These are phyloP conservation scores for Fusarium tricinctum DNA, from an alignment of 2,329 filamentous ascomycete genomes.

Conservation along the genomic window DNA sequence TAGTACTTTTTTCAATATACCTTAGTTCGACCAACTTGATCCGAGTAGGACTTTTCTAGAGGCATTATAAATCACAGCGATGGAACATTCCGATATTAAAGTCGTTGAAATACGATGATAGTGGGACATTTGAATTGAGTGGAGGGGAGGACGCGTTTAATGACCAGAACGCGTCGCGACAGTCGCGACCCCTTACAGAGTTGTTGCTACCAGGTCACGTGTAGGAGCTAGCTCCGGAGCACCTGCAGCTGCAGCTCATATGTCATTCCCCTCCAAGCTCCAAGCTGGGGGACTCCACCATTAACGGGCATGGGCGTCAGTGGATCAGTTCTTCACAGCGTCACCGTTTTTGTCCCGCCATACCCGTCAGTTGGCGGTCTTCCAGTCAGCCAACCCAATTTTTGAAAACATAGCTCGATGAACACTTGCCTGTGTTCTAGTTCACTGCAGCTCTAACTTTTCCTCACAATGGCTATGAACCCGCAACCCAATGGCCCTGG, in stretches of 20 bases:
- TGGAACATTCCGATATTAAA: constrained; percentile 35
- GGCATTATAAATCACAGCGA: constrained; percentile 51
- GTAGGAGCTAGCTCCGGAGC: constrained; percentile 40
- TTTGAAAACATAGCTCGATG: not conserved
- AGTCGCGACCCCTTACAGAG: constrained; percentile 26
- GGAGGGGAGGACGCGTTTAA: constrained; percentile 48
- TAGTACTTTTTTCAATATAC: constrained; percentile 44
- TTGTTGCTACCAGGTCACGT: constrained; percentile 46
- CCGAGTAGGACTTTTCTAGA: constrained; percentile 60
- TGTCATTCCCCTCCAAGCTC: constrained; percentile 36
- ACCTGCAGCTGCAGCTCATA: constrained; percentile 23
- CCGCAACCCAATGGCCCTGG: constrained; percentile 34
- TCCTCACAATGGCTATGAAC: constrained; percentile 35
- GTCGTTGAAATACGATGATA: constrained; percentile 35
- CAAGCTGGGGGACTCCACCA: constrained; percentile 17
- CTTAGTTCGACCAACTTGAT: constrained; percentile 52
- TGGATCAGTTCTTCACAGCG: constrained; percentile 38
- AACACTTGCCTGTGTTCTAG: not conserved
- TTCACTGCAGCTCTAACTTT: not conserved
- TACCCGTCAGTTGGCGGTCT: constrained; percentile 38
- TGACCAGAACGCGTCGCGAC: constrained; percentile 46
- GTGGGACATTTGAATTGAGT: constrained; percentile 31
- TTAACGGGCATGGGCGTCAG: constrained; percentile 28
- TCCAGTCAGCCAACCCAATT: not conserved
- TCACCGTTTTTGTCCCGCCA: constrained; percentile 45